These are phyloP conservation scores for Saccharomyces paradoxus DNA, from an alignment of 805 yeast species.

Conservation along the genomic window DNA sequence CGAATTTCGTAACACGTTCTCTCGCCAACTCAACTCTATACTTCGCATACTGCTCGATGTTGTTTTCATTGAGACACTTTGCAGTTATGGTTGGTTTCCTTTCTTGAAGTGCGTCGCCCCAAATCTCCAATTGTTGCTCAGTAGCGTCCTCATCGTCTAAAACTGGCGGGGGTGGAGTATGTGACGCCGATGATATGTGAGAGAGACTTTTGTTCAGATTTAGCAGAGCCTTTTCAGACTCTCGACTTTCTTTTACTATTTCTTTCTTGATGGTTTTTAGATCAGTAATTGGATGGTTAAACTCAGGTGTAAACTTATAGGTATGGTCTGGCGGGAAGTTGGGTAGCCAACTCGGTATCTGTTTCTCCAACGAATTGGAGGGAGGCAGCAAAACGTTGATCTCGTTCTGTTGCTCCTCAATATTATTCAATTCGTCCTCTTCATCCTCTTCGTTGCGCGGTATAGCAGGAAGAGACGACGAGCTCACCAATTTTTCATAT, in stretches of 20 bases:
- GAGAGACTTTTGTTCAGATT: conserved; percentile 9
- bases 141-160: neutral
- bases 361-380: conserved; percentile 32
- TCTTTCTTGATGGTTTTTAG: conserved; percentile 62
- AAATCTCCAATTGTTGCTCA: neutral
- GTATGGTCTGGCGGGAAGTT: conserved; percentile 92
- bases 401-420: conserved; percentile 3
- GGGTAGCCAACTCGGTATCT: conserved; percentile 74
- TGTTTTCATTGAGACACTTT: conserved; percentile 37
- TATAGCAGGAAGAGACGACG: neutral
- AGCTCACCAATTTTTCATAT: neutral
- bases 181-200: neutral
- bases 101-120: neutral
- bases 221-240: conserved; percentile 68
- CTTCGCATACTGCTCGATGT: conserved; percentile 45
- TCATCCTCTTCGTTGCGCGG: conserved; percentile 5
- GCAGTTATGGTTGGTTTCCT: conserved; percentile 1
- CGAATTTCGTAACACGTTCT: conserved; percentile 26
- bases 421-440: conserved; percentile 10
- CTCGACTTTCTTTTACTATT: conserved; percentile 70
- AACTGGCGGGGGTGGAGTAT: neutral
- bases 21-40: conserved; percentile 36
- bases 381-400: conserved; percentile 52
- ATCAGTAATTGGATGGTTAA: conserved; percentile 52
- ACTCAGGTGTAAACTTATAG: conserved; percentile 68